Evolutionary conservation across 768 basidiomycete species (phyloP), one percentile per base, ranked within the genome.

Genomic region (Naganishia onofrii): DNA sequence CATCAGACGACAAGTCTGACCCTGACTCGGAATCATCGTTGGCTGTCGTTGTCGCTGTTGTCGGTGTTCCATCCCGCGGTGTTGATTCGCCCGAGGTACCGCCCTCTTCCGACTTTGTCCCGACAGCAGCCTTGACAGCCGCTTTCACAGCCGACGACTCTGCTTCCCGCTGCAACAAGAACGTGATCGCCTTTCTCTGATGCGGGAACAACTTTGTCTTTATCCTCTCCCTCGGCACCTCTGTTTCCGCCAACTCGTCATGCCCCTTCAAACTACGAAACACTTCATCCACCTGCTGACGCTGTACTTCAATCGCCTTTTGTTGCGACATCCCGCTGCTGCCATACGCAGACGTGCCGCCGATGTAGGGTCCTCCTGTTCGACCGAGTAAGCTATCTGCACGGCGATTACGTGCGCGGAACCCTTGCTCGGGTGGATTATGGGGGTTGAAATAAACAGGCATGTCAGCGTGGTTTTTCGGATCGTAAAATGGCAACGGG

Each of bases 151-250:
- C 70, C 34, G 76, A 74, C 29, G 63, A 63, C 58, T 82, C 81
- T n/a, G 78, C 90, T 88, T 78, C 84, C 32, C 96, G 87, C 76
- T 96, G 92, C 23, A 97, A 84, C 60, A 99, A 84, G 82, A 99
- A 99, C 1, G 95, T 93, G 23, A 99, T 84, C 28, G 95, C 96
- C 81, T 95, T 95, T 83, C 93, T 95, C 83, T 99, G 96, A 84
- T 99, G 96, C 23, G 95, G 92, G 82, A 98, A 99, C 9, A 99
- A 84, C 56, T 83, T 85, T 26, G 96, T 96, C 44, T 89, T 89
- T 66, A 99, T 87, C 68, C 81, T 76, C 0, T 80, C 78, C 26
- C 82, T 81, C 66, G 94, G 87, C 23, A 44, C 38, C 79, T 93
- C 89, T 1, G 90, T 92, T 81, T 97, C 92, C 12, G 83, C 79